phyloP scores from a whole-genome alignment of 2,329 filamentous ascomycete genomes.

The Metarhizium brunneum region DNA sequence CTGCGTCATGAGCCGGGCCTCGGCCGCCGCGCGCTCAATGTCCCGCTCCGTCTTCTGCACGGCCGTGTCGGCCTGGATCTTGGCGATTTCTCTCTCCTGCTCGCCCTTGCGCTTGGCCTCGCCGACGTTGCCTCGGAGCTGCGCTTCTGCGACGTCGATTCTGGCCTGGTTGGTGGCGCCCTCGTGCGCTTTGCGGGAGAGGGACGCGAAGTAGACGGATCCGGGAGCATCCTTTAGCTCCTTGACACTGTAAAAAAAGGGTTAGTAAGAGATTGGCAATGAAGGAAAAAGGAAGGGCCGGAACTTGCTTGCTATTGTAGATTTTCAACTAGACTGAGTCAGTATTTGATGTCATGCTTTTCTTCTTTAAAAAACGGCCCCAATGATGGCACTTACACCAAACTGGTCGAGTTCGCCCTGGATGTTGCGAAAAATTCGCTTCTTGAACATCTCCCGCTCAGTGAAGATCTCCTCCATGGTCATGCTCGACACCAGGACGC shows the following conservation, averaged over 20 bases:
- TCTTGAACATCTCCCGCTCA: constrained; percentile 68
- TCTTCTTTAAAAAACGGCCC: background rate
- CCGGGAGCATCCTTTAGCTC: constrained; percentile 76
- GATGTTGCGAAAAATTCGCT: constrained; percentile 64
- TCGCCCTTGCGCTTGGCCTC: constrained; percentile 71
- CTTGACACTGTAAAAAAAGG: constrained; percentile 40
- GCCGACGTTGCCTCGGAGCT: constrained; percentile 60
- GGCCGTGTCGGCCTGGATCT: constrained; percentile 78
- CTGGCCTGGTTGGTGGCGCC: constrained; percentile 73
- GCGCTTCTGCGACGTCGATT: constrained; percentile 56
- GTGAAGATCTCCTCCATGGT: constrained; percentile 90
- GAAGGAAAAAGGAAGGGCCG: background rate
- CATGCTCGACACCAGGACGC: constrained; percentile 76
- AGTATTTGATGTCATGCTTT: constrained; percentile 20
- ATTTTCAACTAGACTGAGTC: constrained; percentile 47
- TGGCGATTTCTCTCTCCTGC: constrained; percentile 78
- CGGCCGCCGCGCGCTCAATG: constrained; percentile 69
- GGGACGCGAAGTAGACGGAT: constrained; percentile 74
- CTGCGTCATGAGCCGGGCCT: constrained; percentile 64
- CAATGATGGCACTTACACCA: constrained; percentile 1
- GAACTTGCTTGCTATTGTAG: constrained; percentile 48
- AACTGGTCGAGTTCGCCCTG: constrained; percentile 74
- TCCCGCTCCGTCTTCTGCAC: constrained; percentile 79
- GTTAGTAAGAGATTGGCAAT: background rate
- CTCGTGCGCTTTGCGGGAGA: constrained; percentile 77